Percentiles rank a stretch among this genome's conserved stretches.
phyloP scores from a whole-genome alignment of 2,329 filamentous ascomycete species.

The Huntiella abstrusa region DNA sequence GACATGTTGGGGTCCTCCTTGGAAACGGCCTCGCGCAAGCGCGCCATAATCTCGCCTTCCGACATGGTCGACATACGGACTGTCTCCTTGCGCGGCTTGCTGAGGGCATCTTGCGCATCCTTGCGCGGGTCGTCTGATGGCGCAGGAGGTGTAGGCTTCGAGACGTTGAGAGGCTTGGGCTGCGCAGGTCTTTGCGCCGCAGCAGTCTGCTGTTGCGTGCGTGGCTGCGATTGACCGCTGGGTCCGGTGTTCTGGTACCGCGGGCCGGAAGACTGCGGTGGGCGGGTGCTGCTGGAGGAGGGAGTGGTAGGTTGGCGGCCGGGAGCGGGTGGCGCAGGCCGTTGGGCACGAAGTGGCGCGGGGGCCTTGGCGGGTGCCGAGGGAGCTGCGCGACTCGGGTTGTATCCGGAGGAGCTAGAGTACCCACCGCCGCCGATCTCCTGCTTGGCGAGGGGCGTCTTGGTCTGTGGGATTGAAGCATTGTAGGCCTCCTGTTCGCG shows the following conservation, averaged over 20 bases:
- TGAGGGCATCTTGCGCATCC: conserved; percentile 73
- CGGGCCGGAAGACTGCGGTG: conserved; percentile 26
- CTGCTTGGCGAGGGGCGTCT: conserved; percentile 67
- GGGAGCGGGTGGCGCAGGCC: conserved; percentile 61
- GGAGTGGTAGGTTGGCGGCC: not conserved
- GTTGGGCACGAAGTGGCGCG: conserved; percentile 47
- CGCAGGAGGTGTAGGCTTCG: conserved; percentile 36
- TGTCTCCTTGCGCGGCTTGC: conserved; percentile 78
- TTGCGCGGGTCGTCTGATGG: conserved; percentile 51
- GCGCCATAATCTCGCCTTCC: conserved; percentile 91
- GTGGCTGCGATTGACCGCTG: conserved; percentile 3
- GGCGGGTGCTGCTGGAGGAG: conserved; percentile 5
- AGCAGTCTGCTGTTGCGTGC: conserved; percentile 21
- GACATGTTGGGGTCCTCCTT: conserved; percentile 88
- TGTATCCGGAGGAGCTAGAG: conserved; percentile 43
- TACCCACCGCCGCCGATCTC: conserved; percentile 52
- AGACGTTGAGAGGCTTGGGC: conserved; percentile 64
- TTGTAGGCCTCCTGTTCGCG: conserved; percentile 79
- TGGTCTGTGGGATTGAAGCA: conserved; percentile 66
- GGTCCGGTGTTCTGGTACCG: conserved; percentile 30
- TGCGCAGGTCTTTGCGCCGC: conserved; percentile 37
- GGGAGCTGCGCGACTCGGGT: conserved; percentile 71
- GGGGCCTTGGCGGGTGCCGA: conserved; percentile 44
- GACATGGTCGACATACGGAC: conserved; percentile 98
- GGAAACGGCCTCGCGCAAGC: conserved; percentile 82